Conservation (phyloP, 2,329 filamentous ascomycete species). For the Huntiella savannae region DNA sequence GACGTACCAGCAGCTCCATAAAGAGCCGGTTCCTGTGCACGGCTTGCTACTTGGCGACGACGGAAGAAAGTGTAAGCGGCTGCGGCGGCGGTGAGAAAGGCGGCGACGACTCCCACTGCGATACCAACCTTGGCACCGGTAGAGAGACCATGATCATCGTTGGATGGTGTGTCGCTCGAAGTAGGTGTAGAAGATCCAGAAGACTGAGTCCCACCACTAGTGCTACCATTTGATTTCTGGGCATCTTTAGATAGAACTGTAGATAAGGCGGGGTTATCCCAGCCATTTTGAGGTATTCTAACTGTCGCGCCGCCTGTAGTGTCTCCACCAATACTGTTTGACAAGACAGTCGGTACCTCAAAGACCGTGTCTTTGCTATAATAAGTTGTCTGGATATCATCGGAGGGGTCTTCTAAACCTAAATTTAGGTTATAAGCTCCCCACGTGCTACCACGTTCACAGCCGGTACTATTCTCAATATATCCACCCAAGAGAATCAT, state of each 20-base stretch:
- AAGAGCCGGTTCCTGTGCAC: constrained; percentile 9
- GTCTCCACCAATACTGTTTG: constrained; percentile 30
- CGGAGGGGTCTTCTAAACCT: constrained; percentile 27
- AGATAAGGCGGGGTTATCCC: constrained; percentile 29
- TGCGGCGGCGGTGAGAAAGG: constrained; percentile 15
- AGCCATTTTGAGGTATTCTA: constrained; percentile 29
- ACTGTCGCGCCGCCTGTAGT: constrained; percentile 34
- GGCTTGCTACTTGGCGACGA: constrained; percentile 13
- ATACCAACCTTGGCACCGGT: constrained; percentile 27
- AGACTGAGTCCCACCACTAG: constrained; percentile 29
- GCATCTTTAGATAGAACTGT: no score
- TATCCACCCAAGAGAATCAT: constrained; percentile 45
- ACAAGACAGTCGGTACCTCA: constrained; percentile 31
- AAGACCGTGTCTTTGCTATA: constrained; percentile 13
- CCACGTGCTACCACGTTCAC: constrained; percentile 33
- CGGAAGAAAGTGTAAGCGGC: constrained; percentile 18
- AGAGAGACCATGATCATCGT: constrained; percentile 14
- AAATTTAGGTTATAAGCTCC: constrained; percentile 38
- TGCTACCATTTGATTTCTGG: constrained; percentile 31
- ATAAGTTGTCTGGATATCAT: constrained; percentile 32
- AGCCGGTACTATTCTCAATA: constrained; percentile 29
- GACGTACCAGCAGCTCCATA: no score
- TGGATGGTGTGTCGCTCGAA: background rate
- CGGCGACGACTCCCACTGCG: constrained; percentile 11
- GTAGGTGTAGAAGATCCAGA: constrained; percentile 25